These are phyloP conservation scores for Euphorbia lathyris DNA, from an alignment of 345 rosid species.

Conservation along the genomic window DNA sequence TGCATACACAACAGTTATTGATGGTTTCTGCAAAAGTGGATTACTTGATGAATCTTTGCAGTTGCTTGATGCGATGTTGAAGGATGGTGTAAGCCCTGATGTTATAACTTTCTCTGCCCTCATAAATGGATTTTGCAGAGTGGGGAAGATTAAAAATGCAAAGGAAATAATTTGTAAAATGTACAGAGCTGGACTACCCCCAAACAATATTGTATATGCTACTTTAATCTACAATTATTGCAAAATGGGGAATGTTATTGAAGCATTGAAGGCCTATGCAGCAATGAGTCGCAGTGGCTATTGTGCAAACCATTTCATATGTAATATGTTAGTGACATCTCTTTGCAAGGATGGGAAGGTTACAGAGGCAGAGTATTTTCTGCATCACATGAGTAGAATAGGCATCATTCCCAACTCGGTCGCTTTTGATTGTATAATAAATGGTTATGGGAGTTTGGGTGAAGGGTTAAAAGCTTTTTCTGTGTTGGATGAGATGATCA, in stretches of 20 bases:
- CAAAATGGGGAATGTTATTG: constrained; percentile 46
- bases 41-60: constrained; percentile 53
- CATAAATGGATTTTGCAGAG: constrained; percentile 66
- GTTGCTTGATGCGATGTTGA: constrained; percentile 53
- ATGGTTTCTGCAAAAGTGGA: constrained; percentile 70
- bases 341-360: constrained; percentile 71
- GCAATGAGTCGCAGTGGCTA: constrained; percentile 51
- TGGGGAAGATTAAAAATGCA: constrained; percentile 37
- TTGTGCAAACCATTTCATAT: constrained; percentile 44
- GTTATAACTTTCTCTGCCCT: constrained; percentile 72
- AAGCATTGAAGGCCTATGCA: constrained; percentile 61
- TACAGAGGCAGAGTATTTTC: constrained; percentile 55
- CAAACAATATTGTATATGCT: constrained; percentile 54
- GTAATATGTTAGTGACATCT: constrained; percentile 52
- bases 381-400: constrained; percentile 50
- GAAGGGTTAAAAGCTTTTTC: constrained; percentile 57
- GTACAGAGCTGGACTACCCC: constrained; percentile 57
- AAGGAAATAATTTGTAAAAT: constrained; percentile 69
- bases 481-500: constrained; percentile 74
- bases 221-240: constrained; percentile 58
- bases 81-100: constrained; percentile 63
- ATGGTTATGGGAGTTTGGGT: constrained; percentile 56
- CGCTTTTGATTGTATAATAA: constrained; percentile 66
- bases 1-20: constrained; percentile 63
- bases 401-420: constrained; percentile 45